Evolutionary conservation across 306 rosid genomes (phyloP), one percentile per base, ranked within the genome.

Genomic region (Potentilla sterilis): DNA sequence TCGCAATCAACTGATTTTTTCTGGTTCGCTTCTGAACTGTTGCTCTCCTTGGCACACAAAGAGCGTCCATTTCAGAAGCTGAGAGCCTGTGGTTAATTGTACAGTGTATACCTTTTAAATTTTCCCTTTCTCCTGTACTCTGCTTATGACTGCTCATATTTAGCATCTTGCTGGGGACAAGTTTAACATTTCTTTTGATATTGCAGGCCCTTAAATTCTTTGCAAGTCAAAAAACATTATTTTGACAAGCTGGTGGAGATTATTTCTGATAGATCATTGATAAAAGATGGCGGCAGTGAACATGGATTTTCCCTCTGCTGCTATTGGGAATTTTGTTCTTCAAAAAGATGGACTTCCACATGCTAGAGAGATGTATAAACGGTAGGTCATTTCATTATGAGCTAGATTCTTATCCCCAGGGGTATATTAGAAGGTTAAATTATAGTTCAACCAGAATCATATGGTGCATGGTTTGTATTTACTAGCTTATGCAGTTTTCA

Each of bases 161-260:
- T n/a, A n/a, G n/a, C n/a, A n/a, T n/a, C n/a, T n/a, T n/a, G n/a
- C n/a, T 37, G 2, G 38, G 38, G 34, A 41, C 3, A 9, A 22
- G 19, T 8, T 37, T 75, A 16, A 67, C 51, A 32, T 38, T 37
- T 24, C 35, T 54, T 61, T 61, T 69, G 73, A 37, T 78, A 42
- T 69, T 78, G 74, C 92, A 95, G 98, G 97, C 88, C 54, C 86
- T 92, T 74, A 87, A 92, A 70, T 82, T 92, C 75, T 90, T 85
- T 75, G 86, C 88, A 73, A 85, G 71, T 84, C 85, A n/a, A 81
- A 49, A 92, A 80, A 68, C 71, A 70, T 69, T 83, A 87, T 84
- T 90, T 92, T 80, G 89, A 87, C 79, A 87, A 87, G 74, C 69
- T 95, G 82, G 88, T 90, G 77, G 97, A 92, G 83, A n/a, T n/a